phyloP scores from a whole-genome alignment of 2,329 filamentous ascomycete species.

The Volutella citrinella region DNA sequence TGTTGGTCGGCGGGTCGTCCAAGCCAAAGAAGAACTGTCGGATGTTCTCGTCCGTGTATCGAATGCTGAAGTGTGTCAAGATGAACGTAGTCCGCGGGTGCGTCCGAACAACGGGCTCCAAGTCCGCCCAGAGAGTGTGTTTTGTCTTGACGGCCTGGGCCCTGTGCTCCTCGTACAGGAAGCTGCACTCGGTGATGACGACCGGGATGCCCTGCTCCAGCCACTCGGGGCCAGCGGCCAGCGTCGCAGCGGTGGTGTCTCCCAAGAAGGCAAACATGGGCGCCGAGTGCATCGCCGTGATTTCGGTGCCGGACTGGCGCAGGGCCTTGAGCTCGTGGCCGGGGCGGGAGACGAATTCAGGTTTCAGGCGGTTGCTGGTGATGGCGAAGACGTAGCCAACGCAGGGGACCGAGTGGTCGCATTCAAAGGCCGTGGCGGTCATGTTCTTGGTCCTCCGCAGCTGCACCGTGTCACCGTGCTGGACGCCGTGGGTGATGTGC shows the following conservation, averaged over 20 bases:
- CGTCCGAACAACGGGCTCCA: constrained; percentile 41
- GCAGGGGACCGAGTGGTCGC: constrained; percentile 46
- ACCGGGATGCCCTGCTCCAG: constrained; percentile 37
- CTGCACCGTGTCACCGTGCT: constrained; percentile 32
- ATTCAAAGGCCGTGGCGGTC: constrained; percentile 40
- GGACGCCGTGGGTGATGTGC: constrained; percentile 38
- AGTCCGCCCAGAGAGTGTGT: constrained; percentile 45
- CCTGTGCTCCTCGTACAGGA: constrained; percentile 41
- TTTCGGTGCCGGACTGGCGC: constrained; percentile 33
- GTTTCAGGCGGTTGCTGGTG: constrained; percentile 36
- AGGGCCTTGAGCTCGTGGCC: constrained; percentile 37
- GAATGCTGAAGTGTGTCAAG: constrained; percentile 45
- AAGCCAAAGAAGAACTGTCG: constrained; percentile 39
- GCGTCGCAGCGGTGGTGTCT: constrained; percentile 41
- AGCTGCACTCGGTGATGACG: constrained; percentile 50
- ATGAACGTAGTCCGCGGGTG: constrained; percentile 44
- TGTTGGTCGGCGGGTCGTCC: constrained; percentile 37
- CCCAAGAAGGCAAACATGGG: constrained; percentile 48
- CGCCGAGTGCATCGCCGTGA: constrained; percentile 37
- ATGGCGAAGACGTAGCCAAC: constrained; percentile 45
- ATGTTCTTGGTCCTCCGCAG: constrained; percentile 35
- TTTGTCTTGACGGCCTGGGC: constrained; percentile 43
- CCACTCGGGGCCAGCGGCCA: constrained; percentile 39
- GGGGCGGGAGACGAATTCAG: constrained; percentile 33
- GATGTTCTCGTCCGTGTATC: constrained; percentile 41